Conservation (phyloP, 352 stramenopile species). For the Pythium myriotylum region DNA sequence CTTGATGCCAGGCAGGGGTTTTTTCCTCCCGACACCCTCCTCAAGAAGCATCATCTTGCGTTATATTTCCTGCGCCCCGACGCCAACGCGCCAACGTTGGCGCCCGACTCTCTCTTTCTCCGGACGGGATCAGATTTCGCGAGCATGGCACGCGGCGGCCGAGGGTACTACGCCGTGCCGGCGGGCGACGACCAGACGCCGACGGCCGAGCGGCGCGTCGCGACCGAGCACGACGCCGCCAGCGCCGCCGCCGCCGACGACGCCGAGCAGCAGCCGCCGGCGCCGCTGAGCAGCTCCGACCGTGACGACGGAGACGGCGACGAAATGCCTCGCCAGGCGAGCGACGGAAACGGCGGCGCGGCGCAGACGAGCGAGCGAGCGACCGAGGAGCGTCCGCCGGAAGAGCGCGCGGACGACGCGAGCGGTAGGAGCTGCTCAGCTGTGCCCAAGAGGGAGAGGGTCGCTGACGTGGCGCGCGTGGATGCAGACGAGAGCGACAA, state of each 20-base stretch:
- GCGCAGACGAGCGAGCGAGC: slow-evolving; percentile 3
- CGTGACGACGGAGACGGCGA: slow-evolving; percentile 16
- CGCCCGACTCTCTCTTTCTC: neutral
- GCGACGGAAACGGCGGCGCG: neutral
- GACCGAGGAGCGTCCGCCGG: slow-evolving; percentile 8
- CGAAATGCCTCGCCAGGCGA: slow-evolving; percentile 2
- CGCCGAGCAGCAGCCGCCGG: too few relatives aligned
- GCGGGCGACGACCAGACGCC: slow-evolving; percentile 33
- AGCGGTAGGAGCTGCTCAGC: too few relatives aligned
- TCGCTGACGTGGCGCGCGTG: too few relatives aligned
- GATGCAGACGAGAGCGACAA: slow-evolving; percentile 2
- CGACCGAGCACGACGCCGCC: too few relatives aligned
- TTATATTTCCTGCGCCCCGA: neutral
- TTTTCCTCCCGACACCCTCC: too few relatives aligned
- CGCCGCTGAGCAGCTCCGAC: slow-evolving; percentile 14
- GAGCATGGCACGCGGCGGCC: slow-evolving; percentile 50
- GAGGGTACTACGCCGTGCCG: slow-evolving; percentile 61
- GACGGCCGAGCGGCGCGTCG: slow-evolving; percentile 29
- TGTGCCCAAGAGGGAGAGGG: too few relatives aligned
- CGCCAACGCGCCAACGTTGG: neutral
- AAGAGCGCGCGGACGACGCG: slow-evolving; percentile 18
- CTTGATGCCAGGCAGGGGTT: too few relatives aligned
- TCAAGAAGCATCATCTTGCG: too few relatives aligned
- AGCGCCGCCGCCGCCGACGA: too few relatives aligned
- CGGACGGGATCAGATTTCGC: neutral